Base-by-base conservation (phyloP, 1,284 basidiomycete genomes). In the Afroboletus lepidellus region DNA sequence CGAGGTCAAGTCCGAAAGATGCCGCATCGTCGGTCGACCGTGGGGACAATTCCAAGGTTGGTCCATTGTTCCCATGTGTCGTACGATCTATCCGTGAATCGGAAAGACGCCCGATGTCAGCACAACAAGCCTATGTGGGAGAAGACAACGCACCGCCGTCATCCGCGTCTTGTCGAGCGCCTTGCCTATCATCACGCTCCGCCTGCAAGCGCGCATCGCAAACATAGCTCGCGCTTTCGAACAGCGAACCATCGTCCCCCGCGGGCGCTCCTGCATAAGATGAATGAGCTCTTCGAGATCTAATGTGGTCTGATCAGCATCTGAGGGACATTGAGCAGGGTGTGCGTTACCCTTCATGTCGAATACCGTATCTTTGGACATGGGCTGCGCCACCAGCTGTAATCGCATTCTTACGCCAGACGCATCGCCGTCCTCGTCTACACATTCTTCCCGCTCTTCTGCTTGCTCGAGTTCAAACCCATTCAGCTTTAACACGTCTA, bases 41-140 rank as follows among this genome's bases (percentile, higher is more conserved):
- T 98, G 95, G 3, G 96, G 95, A 66, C 95, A 98, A 55, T 96
- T 93, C 94, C 97, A 99, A 0, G 95, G 97, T 64, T 98, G 94
- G 61, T 98, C 92, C 77, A 99, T 94, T 8, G 81, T 88, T 36
- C 92, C 92, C 94, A 99, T 97, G 69, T 98, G 92, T 43, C 81
- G 80, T 2, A 99, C 76, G 52, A 98, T 83, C 90, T 94, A 37
- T 25, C 2, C 18, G 8, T 15, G 34, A 3, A 27, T 24, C 21
- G n/a, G 41, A 20, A 16, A 7, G 15, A 33, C 23, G 11, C 18
- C 2, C 32, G 8, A 15, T 16, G 16, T 34, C 32, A 33, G 30
- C 29, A 8, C 15, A 16, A 36, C 6, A 18, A 18, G 12, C 2
- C 5, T 16, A 13, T 11, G 21, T 5, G 8, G 13, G 3, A n/a